Conservation (phyloP, 306 rosid genomes). For the Vigna nakashimae region DNA sequence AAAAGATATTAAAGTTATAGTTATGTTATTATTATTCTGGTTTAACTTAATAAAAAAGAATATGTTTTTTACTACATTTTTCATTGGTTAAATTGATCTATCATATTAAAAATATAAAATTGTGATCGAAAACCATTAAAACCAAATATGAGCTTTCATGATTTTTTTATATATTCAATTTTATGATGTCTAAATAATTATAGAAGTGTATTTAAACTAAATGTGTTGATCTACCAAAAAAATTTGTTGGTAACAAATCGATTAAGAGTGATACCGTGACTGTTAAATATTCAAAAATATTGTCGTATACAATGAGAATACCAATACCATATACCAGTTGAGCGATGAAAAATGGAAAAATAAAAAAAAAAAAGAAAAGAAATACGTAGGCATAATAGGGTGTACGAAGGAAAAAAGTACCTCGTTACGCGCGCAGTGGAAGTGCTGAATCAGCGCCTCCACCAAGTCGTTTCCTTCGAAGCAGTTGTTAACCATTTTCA, state of each 20-base stretch:
- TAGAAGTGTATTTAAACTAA: too few species aligned
- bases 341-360: background rate
- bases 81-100: too few species aligned
- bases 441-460: conserved; percentile 66
- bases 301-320: background rate
- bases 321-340: background rate
- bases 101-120: background rate
- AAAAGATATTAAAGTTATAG: background rate
- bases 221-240: too few species aligned
- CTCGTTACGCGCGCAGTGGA: conserved; percentile 77
- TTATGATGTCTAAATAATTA: background rate
- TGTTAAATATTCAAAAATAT: too few species aligned
- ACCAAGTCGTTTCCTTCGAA: conserved; percentile 80
- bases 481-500: conserved; percentile 82
- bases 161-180: background rate
- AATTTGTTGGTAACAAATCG: too few species aligned
- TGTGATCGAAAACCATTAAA: too few species aligned
- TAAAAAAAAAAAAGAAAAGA: background rate
- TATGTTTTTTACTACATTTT: too few species aligned
- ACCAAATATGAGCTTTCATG: too few species aligned
- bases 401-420: conserved; percentile 50
- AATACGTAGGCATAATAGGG: conserved; percentile 39
- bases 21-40: too few species aligned
- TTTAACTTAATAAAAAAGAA: too few species aligned
- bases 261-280: too few species aligned